Base-by-base conservation (phyloP, 371 early-diverging fungal genomes). In the Mycotypha africana region DNA sequence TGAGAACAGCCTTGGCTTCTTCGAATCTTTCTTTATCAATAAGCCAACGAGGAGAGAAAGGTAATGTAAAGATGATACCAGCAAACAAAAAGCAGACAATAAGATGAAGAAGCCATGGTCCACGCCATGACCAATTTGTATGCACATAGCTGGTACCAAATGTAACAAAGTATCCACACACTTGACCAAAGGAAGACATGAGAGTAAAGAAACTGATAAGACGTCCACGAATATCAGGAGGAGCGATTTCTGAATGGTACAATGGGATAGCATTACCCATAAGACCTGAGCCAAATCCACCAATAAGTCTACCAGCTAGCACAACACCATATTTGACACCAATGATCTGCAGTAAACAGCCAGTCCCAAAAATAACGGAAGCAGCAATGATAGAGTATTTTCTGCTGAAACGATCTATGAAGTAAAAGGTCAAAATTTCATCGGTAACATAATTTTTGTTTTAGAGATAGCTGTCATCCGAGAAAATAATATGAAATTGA, bases 161-260 rank as follows among this genome's bases (percentile, higher is more conserved):
- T n/a, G 71, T 60, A 7, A 65, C 60, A 55, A 67, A 68, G 24
- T 66, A 74, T 14, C 67, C 75, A 2, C 49, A 40, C 7, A 70
- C 58, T 34, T 65, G 68, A 38, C 75, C 75, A 38, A 66, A 52
- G 2, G 51, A 48, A 25, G 56, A 45, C 60, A 70, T 62, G 15
- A 68, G 24, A 6, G 65, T 59, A 26, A 65, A 70, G 11, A 68
- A 49, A 46, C 66, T 66, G 33, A 74, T 68, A 21, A 70, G 38
- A 8, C 69, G 60, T 22, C 71, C 75, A 45, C 75, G 66, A 28
- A 70, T 67, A 20, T 80, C 72, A 17, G 87, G 69, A 21, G 95
- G 87, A n/a, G 95, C 84, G 14, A 95, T 70, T 35, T 70, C 74
- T n/a, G 74, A 67, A 34, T 65, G 68, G 28, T 74, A 67, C 2